Conservation (phyloP, 1,139 yeast species). For the Blastobotrys ciferrii region DNA sequence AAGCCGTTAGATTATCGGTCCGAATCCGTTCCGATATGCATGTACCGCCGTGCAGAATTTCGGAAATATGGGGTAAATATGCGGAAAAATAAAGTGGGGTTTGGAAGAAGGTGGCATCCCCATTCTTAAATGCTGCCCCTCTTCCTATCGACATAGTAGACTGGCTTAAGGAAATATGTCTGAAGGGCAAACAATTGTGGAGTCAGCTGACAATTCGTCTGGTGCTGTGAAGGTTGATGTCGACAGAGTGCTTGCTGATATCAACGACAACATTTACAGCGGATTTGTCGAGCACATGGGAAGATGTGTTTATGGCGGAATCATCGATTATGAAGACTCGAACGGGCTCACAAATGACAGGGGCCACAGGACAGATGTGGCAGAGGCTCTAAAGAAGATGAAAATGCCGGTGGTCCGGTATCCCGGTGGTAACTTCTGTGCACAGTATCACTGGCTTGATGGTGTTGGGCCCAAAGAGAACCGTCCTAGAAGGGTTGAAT, state of each 20-base stretch:
- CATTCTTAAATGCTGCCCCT: too few species aligned
- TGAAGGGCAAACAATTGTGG: slow-evolving; percentile 10
- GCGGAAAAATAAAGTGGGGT: too few species aligned
- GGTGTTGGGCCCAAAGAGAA: slow-evolving; percentile 37
- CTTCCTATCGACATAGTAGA: too few species aligned
- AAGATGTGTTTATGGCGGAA: slow-evolving; percentile 40
- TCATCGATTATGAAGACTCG: slow-evolving; percentile 34
- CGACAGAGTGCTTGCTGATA: slow-evolving; percentile 25
- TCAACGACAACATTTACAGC: slow-evolving; percentile 36
- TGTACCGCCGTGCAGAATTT: neutral
- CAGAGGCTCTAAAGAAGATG: slow-evolving; percentile 34
- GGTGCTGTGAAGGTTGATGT: slow-evolving; percentile 26
- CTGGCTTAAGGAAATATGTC: slow-evolving; percentile 7
- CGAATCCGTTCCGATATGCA: too few species aligned
- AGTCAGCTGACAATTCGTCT: neutral
- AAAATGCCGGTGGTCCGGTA: slow-evolving; percentile 39
- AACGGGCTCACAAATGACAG: slow-evolving; percentile 29
- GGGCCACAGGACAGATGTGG: slow-evolving; percentile 36
- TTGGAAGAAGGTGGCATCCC: too few species aligned
- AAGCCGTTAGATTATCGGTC: too few species aligned
- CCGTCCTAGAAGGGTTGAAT: slow-evolving; percentile 38
- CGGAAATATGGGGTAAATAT: neutral
- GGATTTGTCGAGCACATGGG: slow-evolving; percentile 41
- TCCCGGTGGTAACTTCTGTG: slow-evolving; percentile 41
- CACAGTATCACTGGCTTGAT: slow-evolving; percentile 39